Base-by-base conservation (phyloP, 192 early-diverging fungal species). In the Martensiomyces pterosporus region DNA sequence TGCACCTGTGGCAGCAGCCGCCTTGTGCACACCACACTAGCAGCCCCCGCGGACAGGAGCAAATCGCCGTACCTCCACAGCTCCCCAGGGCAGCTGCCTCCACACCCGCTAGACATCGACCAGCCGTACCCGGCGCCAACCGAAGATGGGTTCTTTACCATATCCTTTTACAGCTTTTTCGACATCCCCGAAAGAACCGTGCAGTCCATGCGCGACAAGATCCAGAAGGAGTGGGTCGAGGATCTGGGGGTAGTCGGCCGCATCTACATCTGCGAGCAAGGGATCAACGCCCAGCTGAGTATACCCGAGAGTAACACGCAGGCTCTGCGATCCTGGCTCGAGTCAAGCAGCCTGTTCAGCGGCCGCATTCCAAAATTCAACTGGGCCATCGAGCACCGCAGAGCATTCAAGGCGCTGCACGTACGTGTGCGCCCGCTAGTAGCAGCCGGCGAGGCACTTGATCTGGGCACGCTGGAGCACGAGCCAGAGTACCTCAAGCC, bases 281-380 rank as follows among this genome's bases (percentile, higher is more conserved):
- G 88, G 0, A 82, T 90, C 66, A 90, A 90, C 56, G 86, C 85
- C n/a, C 88, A 90, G 64, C 70, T 88, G 9, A 81, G 82, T 36
- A 80, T 82, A 40, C 86, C 86, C 36, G 52, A 60, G 17, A 60
- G 71, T 9, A 68, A 77, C 16, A 53, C 81, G 3, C 58, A 43
- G 2, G 21, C 41, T 2, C 58, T 90, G 25, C 79, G 79, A 34
- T 18, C 50, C n/a, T 87, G 80, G 65, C 74, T 80, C 14, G 61
- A 75, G 45, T 5, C 45, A 2, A 37, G 60, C 56, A 17, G 67
- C 10, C 50, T 64, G 37, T 60, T 52, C 26, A 57, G 29, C 56
- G 60, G 68, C 21, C 53, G 47, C 25, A 61, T 62, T 22, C 62
- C 43, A 24, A 54, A 24, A 55, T 75, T 89, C 38, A 89, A 89